phyloP scores from a whole-genome alignment of 2,329 filamentous ascomycete genomes.

The Penicillium sp. region DNA sequence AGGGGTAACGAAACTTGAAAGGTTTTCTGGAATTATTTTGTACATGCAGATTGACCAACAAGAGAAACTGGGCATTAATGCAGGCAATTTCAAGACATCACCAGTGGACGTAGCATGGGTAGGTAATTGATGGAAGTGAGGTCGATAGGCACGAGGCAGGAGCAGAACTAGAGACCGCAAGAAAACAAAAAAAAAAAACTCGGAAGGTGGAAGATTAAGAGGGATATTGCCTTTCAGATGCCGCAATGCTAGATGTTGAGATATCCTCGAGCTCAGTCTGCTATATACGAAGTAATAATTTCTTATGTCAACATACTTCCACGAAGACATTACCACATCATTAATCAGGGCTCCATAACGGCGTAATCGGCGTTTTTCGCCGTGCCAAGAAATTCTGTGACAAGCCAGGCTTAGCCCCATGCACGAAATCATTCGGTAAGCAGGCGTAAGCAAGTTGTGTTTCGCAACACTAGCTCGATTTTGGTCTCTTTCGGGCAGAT shows the following conservation, averaged over 20 bases:
- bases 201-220: neutral
- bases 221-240: neutral
- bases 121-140: neutral
- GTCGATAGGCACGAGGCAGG: neutral
- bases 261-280: neutral
- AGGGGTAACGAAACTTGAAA: neutral
- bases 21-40: neutral
- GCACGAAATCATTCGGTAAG: constrained; percentile 4
- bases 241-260: neutral
- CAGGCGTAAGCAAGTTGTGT: constrained; percentile 1
- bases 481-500: neutral
- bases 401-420: neutral
- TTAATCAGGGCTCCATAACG: constrained; percentile 4
- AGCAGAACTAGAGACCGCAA: neutral
- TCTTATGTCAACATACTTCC: neutral
- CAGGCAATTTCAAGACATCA: neutral
- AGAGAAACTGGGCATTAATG: neutral
- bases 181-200: neutral
- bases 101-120: neutral
- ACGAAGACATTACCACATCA: neutral
- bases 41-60: neutral
- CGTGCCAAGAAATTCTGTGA: constrained; percentile 3
- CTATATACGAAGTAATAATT: neutral
- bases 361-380: neutral
- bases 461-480: neutral